Evolutionary conservation across 805 yeast species (phyloP).

Genomic region (Huiozyma sinensis): DNA sequence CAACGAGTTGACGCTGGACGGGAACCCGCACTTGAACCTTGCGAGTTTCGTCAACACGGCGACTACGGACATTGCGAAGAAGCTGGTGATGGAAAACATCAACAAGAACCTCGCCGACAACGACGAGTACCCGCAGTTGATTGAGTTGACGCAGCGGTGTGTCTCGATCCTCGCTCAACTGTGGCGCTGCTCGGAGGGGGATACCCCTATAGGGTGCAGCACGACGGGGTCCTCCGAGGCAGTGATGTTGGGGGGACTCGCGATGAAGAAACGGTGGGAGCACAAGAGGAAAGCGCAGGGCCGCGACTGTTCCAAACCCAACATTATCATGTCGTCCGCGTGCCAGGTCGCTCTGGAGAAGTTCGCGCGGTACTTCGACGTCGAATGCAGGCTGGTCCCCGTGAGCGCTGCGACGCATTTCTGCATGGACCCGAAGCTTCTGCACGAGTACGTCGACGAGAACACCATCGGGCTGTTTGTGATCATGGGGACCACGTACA

Average conservation of each 20-base stretch:
- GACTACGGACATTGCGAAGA: conserved; percentile 41
- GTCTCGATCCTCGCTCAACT: conserved; percentile 65
- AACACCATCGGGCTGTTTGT: conserved; percentile 88
- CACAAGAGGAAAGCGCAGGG: conserved; percentile 49
- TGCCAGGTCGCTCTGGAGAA: conserved; percentile 92
- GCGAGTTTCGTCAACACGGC: conserved; percentile 85
- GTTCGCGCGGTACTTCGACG: conserved; percentile 90
- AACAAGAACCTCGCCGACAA: conserved; percentile 86
- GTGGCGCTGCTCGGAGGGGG: conserved; percentile 58
- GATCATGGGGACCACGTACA: conserved; percentile 83
- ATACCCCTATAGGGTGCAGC: conserved; percentile 67
- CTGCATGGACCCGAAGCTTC: conserved; percentile 48
- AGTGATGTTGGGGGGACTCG: conserved; percentile 85
- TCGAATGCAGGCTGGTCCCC: conserved; percentile 67
- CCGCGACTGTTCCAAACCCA: conserved; percentile 54
- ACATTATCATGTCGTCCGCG: conserved; percentile 83
- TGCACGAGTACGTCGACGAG: conserved; percentile 66
- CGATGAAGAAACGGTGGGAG: conserved; percentile 88
- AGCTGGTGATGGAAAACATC: conserved; percentile 56
- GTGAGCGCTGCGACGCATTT: conserved; percentile 52
- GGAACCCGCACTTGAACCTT: conserved; percentile 70
- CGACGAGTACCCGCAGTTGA: conserved; percentile 83
- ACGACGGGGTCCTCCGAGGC: conserved; percentile 95
- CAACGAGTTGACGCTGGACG: conserved; percentile 73
- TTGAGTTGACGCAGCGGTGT: conserved; percentile 73